These are phyloP conservation scores for Hypoxylon sp. DNA, from an alignment of 2,329 filamentous ascomycete genomes.

Conservation along the genomic window DNA sequence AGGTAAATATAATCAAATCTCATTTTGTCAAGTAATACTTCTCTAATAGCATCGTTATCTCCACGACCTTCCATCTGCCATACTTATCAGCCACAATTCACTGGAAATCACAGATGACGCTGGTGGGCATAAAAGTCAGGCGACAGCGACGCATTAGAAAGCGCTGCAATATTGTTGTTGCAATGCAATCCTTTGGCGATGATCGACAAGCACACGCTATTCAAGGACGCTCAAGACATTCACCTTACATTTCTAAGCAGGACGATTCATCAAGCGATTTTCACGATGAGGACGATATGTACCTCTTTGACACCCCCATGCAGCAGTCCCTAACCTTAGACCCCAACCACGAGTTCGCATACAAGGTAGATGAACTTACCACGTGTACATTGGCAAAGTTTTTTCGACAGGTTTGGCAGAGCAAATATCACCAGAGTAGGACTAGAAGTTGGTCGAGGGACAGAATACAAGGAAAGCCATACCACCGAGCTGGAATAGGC, in stretches of 20 bases:
- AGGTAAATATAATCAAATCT: background rate
- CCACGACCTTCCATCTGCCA: background rate
- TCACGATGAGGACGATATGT: slow-evolving; percentile 18
- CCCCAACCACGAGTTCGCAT: background rate
- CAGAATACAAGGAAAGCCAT: background rate
- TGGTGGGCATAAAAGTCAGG: background rate
- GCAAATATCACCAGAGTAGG: too few relatives aligned
- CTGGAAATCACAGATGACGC: background rate
- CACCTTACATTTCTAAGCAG: background rate
- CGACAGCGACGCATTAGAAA: background rate
- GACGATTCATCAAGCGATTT: background rate
- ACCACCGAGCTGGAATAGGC: background rate
- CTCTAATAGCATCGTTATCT: background rate
- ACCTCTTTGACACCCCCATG: slow-evolving; percentile 12
- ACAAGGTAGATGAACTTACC: background rate
- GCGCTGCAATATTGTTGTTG: too few relatives aligned
- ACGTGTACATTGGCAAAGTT: background rate
- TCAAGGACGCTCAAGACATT: background rate
- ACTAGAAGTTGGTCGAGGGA: background rate
- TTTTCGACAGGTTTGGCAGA: background rate
- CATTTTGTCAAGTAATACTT: background rate
- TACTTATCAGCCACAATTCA: background rate
- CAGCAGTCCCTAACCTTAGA: background rate
- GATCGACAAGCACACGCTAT: background rate
- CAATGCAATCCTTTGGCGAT: background rate